Evolutionary conservation across 179 eudicot genomes (phyloP).

Genomic region (Pouteria campechiana): DNA sequence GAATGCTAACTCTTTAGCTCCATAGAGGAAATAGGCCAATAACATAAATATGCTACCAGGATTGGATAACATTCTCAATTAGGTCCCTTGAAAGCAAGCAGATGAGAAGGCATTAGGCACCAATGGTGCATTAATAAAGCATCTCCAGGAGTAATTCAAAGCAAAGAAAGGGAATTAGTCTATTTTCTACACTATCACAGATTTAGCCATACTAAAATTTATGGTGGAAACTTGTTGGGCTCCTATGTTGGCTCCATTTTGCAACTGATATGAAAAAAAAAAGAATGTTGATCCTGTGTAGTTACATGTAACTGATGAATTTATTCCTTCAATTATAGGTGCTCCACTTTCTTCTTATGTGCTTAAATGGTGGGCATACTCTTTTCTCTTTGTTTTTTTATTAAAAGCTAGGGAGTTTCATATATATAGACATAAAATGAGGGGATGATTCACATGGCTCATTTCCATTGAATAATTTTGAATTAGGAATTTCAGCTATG

Average conservation of each 20-base stretch:
- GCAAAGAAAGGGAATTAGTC: constrained; percentile 86
- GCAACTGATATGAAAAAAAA: constrained; percentile 98
- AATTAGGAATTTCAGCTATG: too few species aligned
- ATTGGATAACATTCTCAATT: constrained; percentile 89
- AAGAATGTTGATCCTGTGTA: constrained; percentile 95
- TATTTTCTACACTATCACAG: constrained; percentile 58
- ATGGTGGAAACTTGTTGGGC: constrained; percentile 99
- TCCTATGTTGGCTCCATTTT: constrained; percentile 90
- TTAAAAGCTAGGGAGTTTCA: too few species aligned
- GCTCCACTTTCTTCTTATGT: too few species aligned
- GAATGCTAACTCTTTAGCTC: constrained; percentile 74
- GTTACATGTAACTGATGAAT: constrained; percentile 40
- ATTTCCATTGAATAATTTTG: too few species aligned
- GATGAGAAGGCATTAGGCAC: constrained; percentile 94
- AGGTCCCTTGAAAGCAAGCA: constrained; percentile 76
- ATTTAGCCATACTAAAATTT: constrained; percentile 84
- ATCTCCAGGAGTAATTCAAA: constrained; percentile 92
- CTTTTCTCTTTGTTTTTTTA: too few species aligned
- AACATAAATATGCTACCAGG: constrained; percentile 79
- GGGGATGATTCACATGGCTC: too few species aligned
- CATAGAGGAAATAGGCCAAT: constrained; percentile 78
- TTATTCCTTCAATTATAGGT: too few species aligned
- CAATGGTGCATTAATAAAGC: constrained; percentile 78
- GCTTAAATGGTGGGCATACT: too few species aligned
- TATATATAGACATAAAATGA: too few species aligned